Evolutionary conservation across 495 filamentous ascomycete species (phyloP).

Genomic region (Aspergillus biplanus): DNA sequence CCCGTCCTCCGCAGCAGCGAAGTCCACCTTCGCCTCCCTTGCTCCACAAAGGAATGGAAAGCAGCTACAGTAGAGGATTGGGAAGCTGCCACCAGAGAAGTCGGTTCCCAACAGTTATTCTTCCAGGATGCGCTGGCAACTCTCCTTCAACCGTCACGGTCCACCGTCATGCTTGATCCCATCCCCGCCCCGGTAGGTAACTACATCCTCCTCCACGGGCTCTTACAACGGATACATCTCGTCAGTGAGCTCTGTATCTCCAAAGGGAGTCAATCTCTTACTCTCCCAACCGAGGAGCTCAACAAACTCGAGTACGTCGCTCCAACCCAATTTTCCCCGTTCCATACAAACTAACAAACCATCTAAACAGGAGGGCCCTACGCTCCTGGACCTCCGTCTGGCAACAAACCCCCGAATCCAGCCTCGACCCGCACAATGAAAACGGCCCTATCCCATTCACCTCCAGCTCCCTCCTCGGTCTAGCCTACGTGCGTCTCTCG

Average conservation of each 20-base stretch:
- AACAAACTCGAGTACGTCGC: slow-evolving; percentile 13
- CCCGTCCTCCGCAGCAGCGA: slow-evolving; percentile 45
- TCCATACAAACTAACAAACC: background rate
- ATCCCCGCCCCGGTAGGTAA: slow-evolving; percentile 45
- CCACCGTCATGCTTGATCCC: slow-evolving; percentile 34
- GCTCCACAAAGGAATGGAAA: slow-evolving; percentile 44
- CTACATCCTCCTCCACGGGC: slow-evolving; percentile 43
- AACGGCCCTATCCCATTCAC: slow-evolving; percentile 48
- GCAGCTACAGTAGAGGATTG: slow-evolving; percentile 37
- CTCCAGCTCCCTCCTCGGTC: slow-evolving; percentile 41
- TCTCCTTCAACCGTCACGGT: slow-evolving; percentile 38
- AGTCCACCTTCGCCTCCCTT: slow-evolving; percentile 44
- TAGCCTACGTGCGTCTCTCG: slow-evolving; percentile 45
- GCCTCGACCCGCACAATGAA: slow-evolving; percentile 44
- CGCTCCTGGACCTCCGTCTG: slow-evolving; percentile 46
- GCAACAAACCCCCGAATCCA: slow-evolving; percentile 49
- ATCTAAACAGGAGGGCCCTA: slow-evolving; percentile 35
- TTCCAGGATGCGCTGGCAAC: slow-evolving; percentile 46
- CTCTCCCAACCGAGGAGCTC: slow-evolving; percentile 32
- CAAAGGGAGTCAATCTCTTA: slow-evolving; percentile 36
- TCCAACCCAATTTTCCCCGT: background rate
- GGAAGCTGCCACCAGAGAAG: slow-evolving; percentile 37
- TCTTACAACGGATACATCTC: slow-evolving; percentile 46
- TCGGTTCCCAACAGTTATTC: slow-evolving; percentile 39
- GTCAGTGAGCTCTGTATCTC: slow-evolving; percentile 38